phyloP scores from a whole-genome alignment of 75 land plant genomes.

The Selaginella moellendorffii region DNA sequence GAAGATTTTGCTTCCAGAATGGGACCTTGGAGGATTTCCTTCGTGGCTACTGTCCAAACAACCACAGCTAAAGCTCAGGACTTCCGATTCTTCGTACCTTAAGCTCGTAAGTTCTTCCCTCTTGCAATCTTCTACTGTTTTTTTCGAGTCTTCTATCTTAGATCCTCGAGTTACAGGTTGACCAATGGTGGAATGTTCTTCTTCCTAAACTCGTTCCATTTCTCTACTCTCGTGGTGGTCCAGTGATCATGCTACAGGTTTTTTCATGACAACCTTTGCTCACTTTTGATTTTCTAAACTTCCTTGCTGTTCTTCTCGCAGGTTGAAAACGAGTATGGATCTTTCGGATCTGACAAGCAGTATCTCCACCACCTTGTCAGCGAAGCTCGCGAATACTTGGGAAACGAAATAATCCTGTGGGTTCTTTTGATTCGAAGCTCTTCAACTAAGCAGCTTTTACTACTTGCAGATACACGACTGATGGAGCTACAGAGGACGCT shows the following conservation, averaged over 20 bases:
- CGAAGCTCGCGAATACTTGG: constrained; percentile 52
- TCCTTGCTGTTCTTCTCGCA: constrained; percentile 21
- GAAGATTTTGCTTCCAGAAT: constrained; percentile 35
- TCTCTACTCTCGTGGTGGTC: constrained; percentile 70
- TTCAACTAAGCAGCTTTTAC: not conserved
- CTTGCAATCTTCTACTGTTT: too few species aligned
- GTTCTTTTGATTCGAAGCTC: not conserved
- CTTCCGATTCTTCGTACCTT: constrained; percentile 62
- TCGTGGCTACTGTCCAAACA: constrained; percentile 61
- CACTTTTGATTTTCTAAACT: not conserved
- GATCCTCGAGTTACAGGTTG: constrained; percentile 54
- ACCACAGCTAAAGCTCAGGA: constrained; percentile 54
- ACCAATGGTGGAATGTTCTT: constrained; percentile 70
- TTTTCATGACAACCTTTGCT: not conserved
- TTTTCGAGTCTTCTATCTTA: not conserved
- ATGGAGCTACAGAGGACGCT: constrained; percentile 52
- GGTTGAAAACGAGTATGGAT: constrained; percentile 97
- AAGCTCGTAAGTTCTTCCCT: constrained; percentile 35
- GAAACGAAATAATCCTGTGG: constrained; percentile 54
- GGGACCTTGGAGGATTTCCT: constrained; percentile 96
- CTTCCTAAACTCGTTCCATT: constrained; percentile 60
- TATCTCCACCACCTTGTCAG: constrained; percentile 56
- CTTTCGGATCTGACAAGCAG: constrained; percentile 58
- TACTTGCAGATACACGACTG: constrained; percentile 74
- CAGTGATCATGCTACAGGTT: constrained; percentile 92